Evolutionary conservation across 768 basidiomycete species (phyloP), one percentile per base, ranked within the genome.

Genomic region (Collybiopsis luxurians): DNA sequence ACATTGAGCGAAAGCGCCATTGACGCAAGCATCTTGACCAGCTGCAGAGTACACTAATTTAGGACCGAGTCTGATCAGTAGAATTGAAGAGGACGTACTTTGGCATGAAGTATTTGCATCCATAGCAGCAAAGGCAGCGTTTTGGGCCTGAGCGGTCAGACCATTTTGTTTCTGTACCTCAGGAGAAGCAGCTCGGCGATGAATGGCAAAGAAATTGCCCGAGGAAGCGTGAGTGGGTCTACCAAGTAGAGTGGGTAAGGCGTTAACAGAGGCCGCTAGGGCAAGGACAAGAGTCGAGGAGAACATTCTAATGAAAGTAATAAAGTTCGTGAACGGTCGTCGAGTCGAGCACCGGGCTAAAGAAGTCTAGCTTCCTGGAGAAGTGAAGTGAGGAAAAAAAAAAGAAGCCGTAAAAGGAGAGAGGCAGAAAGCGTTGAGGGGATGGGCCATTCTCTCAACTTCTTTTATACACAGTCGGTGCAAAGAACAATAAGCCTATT

Each of bases 141-240:
- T 84, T 28, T 79, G 69, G 44, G 75, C 70, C 61, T 80, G 81
- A 11, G 82, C 82, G 39, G 75, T 75, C 19, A 80, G 64, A 3
- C 69, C 82, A 56, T 84, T 84, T 59, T 78, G 69, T 55, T 73
- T 66, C 28, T 66, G 51, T 52, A 75, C 44, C 10, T 47, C 45
- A 4, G 43, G 26, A 36, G 40, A 42, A 21, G 44, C 44, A 39
- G 44, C 31, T 6, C 50, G 31, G 19, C 50, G 31, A 26, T 51
- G 50, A 27, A 51, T 51, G 4, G 50, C n/a, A 15, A 44, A 38
- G 12, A 55, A 55, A 21, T 39, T 26, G 21, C n/a, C 21, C 24
- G 45, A 47, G 15, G 40, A 43, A 17, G n/a, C 27, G 13, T 38
- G 31, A 21, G 19, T 38, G 21, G 54, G 45, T 34, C 28, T 28